Evolutionary conservation across 1,284 basidiomycete species (phyloP), one percentile per base, ranked within the genome.

Genomic region (Trametes polyzona): DNA sequence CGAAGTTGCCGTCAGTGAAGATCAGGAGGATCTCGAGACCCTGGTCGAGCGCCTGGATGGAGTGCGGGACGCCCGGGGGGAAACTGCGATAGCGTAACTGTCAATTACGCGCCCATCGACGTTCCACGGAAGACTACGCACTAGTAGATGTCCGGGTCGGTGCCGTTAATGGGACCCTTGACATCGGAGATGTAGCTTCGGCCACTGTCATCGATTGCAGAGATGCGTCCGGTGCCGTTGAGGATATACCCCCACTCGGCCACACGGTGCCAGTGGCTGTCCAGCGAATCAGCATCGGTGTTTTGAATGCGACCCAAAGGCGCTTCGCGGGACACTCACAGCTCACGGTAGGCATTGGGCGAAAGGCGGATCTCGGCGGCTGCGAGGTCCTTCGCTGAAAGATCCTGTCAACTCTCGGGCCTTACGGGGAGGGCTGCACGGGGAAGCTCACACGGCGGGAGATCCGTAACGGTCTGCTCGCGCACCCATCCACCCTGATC

Each of bases 321-420:
- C 37, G 39, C 30, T 12, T 4, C 9, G 12, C 24, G 16, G 10
- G 16, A 29, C 4, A 53, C 64, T 32, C 50, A 61, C 63, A 68
- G 60, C 49, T 68, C 70, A 55, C 71, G 70, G 55, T 70, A 68
- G 11, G 67, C 73, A n/a, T 71, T 73, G 12, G 69, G 65, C 10
- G 74, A 73, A 32, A 77, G 65, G 17, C 73, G 70, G 64, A 76
- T 68, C 52, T 77, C 72, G n/a, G 74, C 75, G n/a, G 68, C 73
- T 12, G 74, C 71, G 19, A 76, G 57, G 41, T 71, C 69, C 54
- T 69, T 67, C 1, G 68, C 68, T 69, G 46, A 48, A 57, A 21
- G 27, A 49, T 53, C 47, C 47, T 47, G 52, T 55, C 47, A 64
- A 42, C 17, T 11, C 36, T 57, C 52, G 29, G 55, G 55, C 47